Percentiles rank a stretch among this genome's conserved stretches.
These are phyloP conservation scores for Aspergillus alliaceus DNA, from an alignment of 2,329 filamentous ascomycete genomes.

Conservation along the genomic window DNA sequence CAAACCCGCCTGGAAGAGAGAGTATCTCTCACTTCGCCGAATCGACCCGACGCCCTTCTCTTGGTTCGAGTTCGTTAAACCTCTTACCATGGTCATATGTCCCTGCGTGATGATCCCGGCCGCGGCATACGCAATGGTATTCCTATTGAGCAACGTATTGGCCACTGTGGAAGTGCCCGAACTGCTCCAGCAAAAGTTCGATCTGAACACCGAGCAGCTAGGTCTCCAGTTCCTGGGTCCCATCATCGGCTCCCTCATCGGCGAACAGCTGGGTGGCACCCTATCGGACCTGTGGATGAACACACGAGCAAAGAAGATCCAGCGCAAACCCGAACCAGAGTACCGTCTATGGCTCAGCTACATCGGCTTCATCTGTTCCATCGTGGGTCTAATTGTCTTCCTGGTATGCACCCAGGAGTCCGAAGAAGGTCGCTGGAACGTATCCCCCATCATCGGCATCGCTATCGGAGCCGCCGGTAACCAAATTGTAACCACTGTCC, in stretches of 20 bases:
- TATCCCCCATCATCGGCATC: slow-evolving; percentile 58
- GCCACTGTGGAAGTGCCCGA: slow-evolving; percentile 61
- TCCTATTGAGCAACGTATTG: slow-evolving; percentile 56
- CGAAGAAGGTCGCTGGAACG: slow-evolving; percentile 50
- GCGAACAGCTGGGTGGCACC: slow-evolving; percentile 61
- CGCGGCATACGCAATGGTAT: slow-evolving; percentile 58
- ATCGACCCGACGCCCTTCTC: slow-evolving; percentile 55
- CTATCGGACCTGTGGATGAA: slow-evolving; percentile 61
- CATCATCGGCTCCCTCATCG: slow-evolving; percentile 60
- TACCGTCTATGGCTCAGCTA: slow-evolving; percentile 61
- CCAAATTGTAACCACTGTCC: slow-evolving; percentile 62
- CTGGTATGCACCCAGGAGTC: slow-evolving; percentile 55
- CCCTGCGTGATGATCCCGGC: slow-evolving; percentile 55
- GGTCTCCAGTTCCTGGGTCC: slow-evolving; percentile 61
- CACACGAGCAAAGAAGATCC: slow-evolving; percentile 26
- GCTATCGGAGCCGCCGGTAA: slow-evolving; percentile 58
- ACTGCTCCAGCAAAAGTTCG: slow-evolving; percentile 57
- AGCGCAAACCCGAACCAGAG: slow-evolving; percentile 51
- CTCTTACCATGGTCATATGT: slow-evolving; percentile 48
- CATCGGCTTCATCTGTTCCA: slow-evolving; percentile 51
- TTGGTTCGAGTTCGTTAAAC: slow-evolving; percentile 53
- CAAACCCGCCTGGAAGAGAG: slow-evolving; percentile 41
- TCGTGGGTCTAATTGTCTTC: slow-evolving; percentile 59
- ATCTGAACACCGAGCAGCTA: slow-evolving; percentile 58
- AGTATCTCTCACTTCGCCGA: slow-evolving; percentile 49